Base-by-base conservation (phyloP, 352 stramenopile species). In the Phytophthora sojae region DNA sequence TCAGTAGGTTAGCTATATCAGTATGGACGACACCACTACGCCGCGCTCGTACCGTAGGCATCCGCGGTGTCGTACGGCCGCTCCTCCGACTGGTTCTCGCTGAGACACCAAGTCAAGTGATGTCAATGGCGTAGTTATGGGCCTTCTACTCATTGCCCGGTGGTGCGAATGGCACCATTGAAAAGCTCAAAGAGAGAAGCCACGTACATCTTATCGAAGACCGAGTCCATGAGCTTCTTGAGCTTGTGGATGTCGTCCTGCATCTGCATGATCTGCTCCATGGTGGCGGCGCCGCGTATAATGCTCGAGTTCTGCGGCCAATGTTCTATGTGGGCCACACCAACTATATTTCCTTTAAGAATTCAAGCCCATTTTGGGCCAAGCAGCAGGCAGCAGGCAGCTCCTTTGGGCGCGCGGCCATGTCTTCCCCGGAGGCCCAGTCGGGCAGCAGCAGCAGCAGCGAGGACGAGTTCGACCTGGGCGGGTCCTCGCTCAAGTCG, bases 221-320 rank as follows among this genome's bases (percentile, higher is more conserved):
- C 85, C 53, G 69, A 76, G 80, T 96, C 88, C 83, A 96, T 94
- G 82, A 96, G 89, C 85, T 96, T 96, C 82, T 95, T 94, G 77
- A 96, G 88, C 86, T 95, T 95, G 78, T 96, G 89, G 57, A 96
- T 96, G 68, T 96, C 89, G 75, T 96, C 89, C 81, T 95, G 89
- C 87, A 96, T 94, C 71, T 94, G 89, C 89, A 94, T 92, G 71
- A 95, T 95, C 78, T 92, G 85, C 81, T 96, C 89, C 88, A 96
- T 96, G 4, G 39, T 77, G 30, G 37, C 30, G 30, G 7, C 7
- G 25, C 25, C 2, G 3, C 3, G 23, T 3, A 26, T 26, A 26
- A 3, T 26, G 23, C 25, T 26, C 25, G 25, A 26, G 25, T 26
- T 26, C 25, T 26, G 25, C 21, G 21, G 21, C 25, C 26, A 30